Evolutionary conservation across 306 rosid species (phyloP).

Genomic region (Dicorynia guianensis): DNA sequence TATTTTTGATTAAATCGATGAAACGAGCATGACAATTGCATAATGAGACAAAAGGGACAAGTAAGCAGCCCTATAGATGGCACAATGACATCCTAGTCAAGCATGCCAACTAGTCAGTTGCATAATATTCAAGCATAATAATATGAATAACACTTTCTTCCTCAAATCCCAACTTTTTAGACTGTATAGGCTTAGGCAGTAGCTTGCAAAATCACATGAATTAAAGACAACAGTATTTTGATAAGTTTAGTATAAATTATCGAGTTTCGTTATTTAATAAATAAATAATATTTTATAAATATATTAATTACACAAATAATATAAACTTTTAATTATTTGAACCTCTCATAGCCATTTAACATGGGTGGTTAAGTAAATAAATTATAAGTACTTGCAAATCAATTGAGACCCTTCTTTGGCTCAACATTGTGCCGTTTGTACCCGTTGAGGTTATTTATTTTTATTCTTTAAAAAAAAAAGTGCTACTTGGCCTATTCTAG

Average conservation of each 20-base stretch:
- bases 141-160: too few relatives aligned
- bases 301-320: too few relatives aligned
- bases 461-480: neutral
- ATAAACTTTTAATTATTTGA: neutral
- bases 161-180: too few relatives aligned
- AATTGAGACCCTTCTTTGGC: constrained; percentile 7
- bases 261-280: too few relatives aligned
- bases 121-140: neutral
- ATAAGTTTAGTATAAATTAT: too few relatives aligned
- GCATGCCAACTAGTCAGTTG: neutral
- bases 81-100: neutral
- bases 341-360: neutral
- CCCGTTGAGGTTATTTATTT: neutral
- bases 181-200: too few relatives aligned
- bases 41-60: neutral
- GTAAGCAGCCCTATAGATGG: neutral
- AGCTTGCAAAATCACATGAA: too few relatives aligned
- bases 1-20: too few relatives aligned
- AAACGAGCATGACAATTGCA: too few relatives aligned
- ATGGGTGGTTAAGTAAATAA: neutral
- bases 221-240: too few relatives aligned
- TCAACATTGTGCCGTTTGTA: constrained; percentile 17
- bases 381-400: neutral
- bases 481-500: neutral
- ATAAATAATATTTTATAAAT: too few relatives aligned